Base-by-base conservation (phyloP, 192 early-diverging fungal genomes). In the Radiomyces spectabilis region DNA sequence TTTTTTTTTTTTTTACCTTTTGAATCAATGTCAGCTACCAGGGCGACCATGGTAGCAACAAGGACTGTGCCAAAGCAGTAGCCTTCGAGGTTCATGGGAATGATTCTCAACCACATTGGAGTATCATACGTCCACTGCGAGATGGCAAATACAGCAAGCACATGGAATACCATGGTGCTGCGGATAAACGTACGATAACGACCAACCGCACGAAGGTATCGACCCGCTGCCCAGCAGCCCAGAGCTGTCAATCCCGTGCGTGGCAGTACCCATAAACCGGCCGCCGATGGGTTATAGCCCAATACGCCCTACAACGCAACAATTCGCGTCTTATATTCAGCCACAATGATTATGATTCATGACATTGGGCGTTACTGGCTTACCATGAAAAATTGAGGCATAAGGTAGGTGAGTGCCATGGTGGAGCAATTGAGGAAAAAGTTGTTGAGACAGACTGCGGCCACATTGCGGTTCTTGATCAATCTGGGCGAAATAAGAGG, bases 401-500 rank as follows among this genome's bases (percentile, higher is more conserved):
- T 22, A 41, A 61, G 33, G 34, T 39, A 61, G 0, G 9, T 25
- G 3, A 61, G 31, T 13, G 41, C 21, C 59, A 61, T 61, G 22
- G 59, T 61, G 15, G 59, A 52, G 13, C 30, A 37, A 38, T 51
- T 53, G 8, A 61, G 35, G 65, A 89, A 81, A 42, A 86, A 73
- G 45, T 83, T 81, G 29, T 75, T 76, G 1, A 68, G 34, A 37
- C 87, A 84, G 16, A 83, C 75, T 32, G 85, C 55, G 6, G 80
- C 51, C 3, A 83, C 74, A 30, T 44, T 83, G 61, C 83, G 81
- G 37, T 79, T 79, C 53, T 78, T 78, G 35, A 84, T 73, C 29
- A 84, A 51, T 31, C 79, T 59, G 7, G 71, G 73, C 49, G 80
- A 72, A 27, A 92, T 77, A 32, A 94, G 65, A 21, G 94, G 85